These are phyloP conservation scores for Erigeron canadensis DNA, from an alignment of 129 eudicot species.

Conservation along the genomic window DNA sequence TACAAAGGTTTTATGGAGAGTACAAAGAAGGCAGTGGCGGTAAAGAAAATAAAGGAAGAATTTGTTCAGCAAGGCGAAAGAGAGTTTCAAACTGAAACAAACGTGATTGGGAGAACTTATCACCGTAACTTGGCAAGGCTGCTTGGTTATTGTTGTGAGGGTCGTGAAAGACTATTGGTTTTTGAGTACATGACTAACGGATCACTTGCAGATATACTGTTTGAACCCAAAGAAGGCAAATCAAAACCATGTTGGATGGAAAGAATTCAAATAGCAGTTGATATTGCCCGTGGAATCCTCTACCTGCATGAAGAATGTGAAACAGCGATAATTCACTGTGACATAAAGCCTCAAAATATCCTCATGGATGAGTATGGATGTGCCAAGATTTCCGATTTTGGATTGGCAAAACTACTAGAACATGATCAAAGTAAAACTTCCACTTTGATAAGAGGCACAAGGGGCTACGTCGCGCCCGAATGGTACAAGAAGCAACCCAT, in stretches of 20 bases:
- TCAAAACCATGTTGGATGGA: slow-evolving; percentile 23
- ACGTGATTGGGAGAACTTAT: slow-evolving; percentile 26
- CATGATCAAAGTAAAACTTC: slow-evolving; percentile 37
- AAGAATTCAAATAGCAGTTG: slow-evolving; percentile 20
- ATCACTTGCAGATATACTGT: not conserved
- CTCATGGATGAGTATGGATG: slow-evolving; percentile 36
- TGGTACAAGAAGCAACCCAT: slow-evolving; percentile 44
- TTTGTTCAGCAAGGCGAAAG: not conserved
- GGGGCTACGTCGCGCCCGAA: slow-evolving; percentile 61
- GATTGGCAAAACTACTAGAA: slow-evolving; percentile 43
- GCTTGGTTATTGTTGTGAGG: slow-evolving; percentile 41
- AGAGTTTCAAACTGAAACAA: not conserved
- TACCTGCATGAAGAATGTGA: slow-evolving; percentile 48
- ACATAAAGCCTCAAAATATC: slow-evolving; percentile 50
- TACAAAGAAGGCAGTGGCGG: no score
- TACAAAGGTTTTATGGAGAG: slow-evolving; percentile 23
- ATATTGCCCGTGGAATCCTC: slow-evolving; percentile 33
- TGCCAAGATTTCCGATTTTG: slow-evolving; percentile 43
- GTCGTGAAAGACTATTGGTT: not conserved
- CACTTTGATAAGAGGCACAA: slow-evolving; percentile 37
- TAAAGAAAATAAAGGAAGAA: no score
- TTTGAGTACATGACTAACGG: slow-evolving; percentile 2
- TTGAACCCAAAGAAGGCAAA: no score
- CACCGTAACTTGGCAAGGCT: slow-evolving; percentile 43
- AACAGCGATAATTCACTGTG: slow-evolving; percentile 49